A percentile compares a stretch with the other conserved stretches of the same genome.
Conservation (phyloP, 495 filamentous ascomycete genomes). For the Cudoniella acicularis region DNA sequence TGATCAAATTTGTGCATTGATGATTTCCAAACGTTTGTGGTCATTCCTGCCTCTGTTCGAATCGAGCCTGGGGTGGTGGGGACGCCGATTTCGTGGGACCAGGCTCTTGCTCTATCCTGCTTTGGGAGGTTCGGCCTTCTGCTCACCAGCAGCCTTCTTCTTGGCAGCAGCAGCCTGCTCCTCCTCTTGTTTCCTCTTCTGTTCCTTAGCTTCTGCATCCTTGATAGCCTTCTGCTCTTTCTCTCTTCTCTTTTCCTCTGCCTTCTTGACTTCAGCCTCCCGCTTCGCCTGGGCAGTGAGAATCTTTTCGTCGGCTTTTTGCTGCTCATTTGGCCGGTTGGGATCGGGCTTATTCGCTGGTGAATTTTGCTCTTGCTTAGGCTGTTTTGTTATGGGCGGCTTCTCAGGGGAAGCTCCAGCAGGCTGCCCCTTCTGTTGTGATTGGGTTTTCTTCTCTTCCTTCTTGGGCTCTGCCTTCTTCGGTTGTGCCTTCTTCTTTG, state of each 20-base stretch:
- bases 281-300: slow-evolving; percentile 21
- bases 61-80: too few relatives aligned
- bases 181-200: not conserved
- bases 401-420: slow-evolving; percentile 26
- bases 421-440: slow-evolving; percentile 2
- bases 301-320: slow-evolving; percentile 30
- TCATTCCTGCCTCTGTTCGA: too few relatives aligned
- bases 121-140: too few relatives aligned
- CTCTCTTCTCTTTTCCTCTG: slow-evolving; percentile 32
- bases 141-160: too few relatives aligned
- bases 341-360: slow-evolving; percentile 24
- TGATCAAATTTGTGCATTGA: too few relatives aligned
- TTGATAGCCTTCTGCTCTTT: slow-evolving; percentile 25
- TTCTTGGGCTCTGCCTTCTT: slow-evolving; percentile 11
- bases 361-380: slow-evolving; percentile 3
- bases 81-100: too few relatives aligned
- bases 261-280: slow-evolving; percentile 5
- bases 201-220: not conserved
- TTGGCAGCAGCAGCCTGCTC: not conserved
- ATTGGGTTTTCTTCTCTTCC: slow-evolving; percentile 8
- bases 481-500: slow-evolving; percentile 8
- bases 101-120: too few relatives aligned
- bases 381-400: slow-evolving; percentile 33
- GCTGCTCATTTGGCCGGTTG: slow-evolving; percentile 32
- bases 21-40: too few relatives aligned